A percentile compares a stretch with the other conserved stretches of the same genome.
Conservation (phyloP, 768 basidiomycete genomes). For the Thelephora ganbajun region DNA sequence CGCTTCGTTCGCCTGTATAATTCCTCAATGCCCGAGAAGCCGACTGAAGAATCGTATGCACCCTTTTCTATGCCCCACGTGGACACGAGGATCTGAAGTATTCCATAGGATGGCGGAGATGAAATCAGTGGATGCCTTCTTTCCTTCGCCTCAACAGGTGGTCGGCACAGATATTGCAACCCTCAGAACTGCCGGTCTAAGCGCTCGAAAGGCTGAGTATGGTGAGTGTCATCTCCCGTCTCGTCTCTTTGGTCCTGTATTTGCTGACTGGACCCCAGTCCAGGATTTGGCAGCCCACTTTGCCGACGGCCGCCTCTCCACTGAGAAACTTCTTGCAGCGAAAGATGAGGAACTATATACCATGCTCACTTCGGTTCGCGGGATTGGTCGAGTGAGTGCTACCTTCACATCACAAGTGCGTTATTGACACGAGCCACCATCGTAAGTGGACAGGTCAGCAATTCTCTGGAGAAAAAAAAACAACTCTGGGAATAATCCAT, state of each 20-base stretch:
- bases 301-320: slow-evolving; percentile 65
- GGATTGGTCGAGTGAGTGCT: slow-evolving; percentile 54
- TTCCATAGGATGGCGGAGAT: slow-evolving; percentile 6
- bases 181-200: slow-evolving; percentile 65
- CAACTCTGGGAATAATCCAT: slow-evolving; percentile 4
- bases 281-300: slow-evolving; percentile 70
- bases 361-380: slow-evolving; percentile 66
- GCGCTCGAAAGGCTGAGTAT: slow-evolving; percentile 82
- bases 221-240: slow-evolving; percentile 26
- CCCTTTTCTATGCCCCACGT: neutral
- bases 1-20: slow-evolving; percentile 69
- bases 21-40: slow-evolving; percentile 56
- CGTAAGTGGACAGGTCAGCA: slow-evolving; percentile 46
- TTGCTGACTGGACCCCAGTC: slow-evolving; percentile 27
- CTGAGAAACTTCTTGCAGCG: slow-evolving; percentile 53
- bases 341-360: slow-evolving; percentile 64
- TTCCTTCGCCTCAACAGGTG: slow-evolving; percentile 64
- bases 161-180: slow-evolving; percentile 39
- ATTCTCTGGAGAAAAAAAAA: neutral
- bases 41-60: slow-evolving; percentile 34
- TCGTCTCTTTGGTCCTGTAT: neutral
- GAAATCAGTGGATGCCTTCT: slow-evolving; percentile 20
- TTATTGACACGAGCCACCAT: neutral
- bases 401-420: neutral
- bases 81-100: slow-evolving; percentile 4